These are phyloP conservation scores for Ophiostoma sp. DNA, from an alignment of 2,329 filamentous ascomycete genomes.

Conservation along the genomic window DNA sequence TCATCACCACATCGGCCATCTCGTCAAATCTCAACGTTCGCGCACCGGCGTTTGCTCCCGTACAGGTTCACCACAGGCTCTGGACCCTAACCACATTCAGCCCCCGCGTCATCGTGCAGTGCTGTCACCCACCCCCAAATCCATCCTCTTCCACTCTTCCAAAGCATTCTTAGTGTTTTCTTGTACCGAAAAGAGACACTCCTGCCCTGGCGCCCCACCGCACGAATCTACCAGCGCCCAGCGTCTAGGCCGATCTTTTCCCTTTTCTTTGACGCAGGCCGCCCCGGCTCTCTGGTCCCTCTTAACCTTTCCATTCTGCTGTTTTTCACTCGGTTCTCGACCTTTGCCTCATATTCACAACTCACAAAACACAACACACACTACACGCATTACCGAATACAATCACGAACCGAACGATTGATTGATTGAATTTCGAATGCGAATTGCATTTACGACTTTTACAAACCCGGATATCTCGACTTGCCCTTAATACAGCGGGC, in stretches of 20 bases:
- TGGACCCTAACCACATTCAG: background rate
- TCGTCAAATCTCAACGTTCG: background rate
- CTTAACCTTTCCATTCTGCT: conserved; percentile 7
- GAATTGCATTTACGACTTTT: background rate
- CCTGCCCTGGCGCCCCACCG: conserved; percentile 9
- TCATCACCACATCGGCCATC: background rate
- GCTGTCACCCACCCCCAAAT: background rate
- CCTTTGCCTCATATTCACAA: background rate
- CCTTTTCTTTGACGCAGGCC: conserved; percentile 12
- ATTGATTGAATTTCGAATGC: background rate
- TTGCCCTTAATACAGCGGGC: background rate
- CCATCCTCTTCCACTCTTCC: background rate
- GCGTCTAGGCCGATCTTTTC: conserved; percentile 13
- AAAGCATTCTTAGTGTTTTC: background rate
- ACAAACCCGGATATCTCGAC: background rate
- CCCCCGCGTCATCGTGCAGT: conserved; percentile 19
- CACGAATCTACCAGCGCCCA: background rate
- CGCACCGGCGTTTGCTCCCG: background rate
- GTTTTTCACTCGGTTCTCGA: background rate
- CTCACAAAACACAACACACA: conserved; percentile 3
- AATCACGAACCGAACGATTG: background rate
- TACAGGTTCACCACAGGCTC: background rate
- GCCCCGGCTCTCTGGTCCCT: background rate
- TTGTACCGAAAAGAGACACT: background rate
- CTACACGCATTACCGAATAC: background rate